Percentiles rank a stretch among this genome's conserved stretches.
phyloP scores from a whole-genome alignment of 768 basidiomycete genomes.

The Pilatotrama ljubarskyi region DNA sequence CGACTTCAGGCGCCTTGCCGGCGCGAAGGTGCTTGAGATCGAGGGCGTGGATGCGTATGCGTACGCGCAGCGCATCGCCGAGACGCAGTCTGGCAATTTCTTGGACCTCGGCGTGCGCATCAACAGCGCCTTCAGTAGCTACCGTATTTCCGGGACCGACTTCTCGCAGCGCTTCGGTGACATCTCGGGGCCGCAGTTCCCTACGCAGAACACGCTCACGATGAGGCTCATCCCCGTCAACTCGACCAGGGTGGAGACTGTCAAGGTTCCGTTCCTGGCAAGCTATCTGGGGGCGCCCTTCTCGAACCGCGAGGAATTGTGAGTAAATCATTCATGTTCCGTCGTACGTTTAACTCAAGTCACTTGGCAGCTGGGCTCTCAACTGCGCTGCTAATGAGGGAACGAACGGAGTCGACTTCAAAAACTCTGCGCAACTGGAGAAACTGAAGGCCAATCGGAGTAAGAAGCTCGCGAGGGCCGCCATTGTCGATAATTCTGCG shows the following conservation, averaged over 20 bases:
- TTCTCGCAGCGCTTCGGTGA: slow-evolving; percentile 62
- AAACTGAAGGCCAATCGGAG: not conserved
- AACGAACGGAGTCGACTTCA: slow-evolving; percentile 54
- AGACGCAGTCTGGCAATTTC: slow-evolving; percentile 61
- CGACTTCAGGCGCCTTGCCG: slow-evolving; percentile 61
- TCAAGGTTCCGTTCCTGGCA: slow-evolving; percentile 55
- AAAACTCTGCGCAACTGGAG: slow-evolving; percentile 13
- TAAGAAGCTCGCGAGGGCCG: slow-evolving; percentile 35
- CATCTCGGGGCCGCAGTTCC: slow-evolving; percentile 54
- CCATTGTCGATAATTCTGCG: slow-evolving; percentile 41
- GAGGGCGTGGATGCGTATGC: slow-evolving; percentile 52
- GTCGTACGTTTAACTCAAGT: not conserved
- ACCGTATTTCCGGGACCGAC: slow-evolving; percentile 40
- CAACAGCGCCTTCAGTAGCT: slow-evolving; percentile 62
- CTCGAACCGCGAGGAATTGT: slow-evolving; percentile 55
- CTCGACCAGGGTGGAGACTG: slow-evolving; percentile 48
- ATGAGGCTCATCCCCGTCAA: slow-evolving; percentile 48
- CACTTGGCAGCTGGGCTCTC: slow-evolving; percentile 47
- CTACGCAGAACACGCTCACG: slow-evolving; percentile 46
- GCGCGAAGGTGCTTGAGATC: slow-evolving; percentile 56
- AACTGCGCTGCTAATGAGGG: slow-evolving; percentile 54
- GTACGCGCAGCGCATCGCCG: slow-evolving; percentile 58
- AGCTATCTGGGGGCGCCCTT: slow-evolving; percentile 48
- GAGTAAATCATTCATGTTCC: slow-evolving; percentile 19
- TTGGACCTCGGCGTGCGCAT: slow-evolving; percentile 64